Evolutionary conservation across 2,329 filamentous ascomycete species (phyloP), one percentile per base, ranked within the genome.

Genomic region (Talaromyces verruculosus): DNA sequence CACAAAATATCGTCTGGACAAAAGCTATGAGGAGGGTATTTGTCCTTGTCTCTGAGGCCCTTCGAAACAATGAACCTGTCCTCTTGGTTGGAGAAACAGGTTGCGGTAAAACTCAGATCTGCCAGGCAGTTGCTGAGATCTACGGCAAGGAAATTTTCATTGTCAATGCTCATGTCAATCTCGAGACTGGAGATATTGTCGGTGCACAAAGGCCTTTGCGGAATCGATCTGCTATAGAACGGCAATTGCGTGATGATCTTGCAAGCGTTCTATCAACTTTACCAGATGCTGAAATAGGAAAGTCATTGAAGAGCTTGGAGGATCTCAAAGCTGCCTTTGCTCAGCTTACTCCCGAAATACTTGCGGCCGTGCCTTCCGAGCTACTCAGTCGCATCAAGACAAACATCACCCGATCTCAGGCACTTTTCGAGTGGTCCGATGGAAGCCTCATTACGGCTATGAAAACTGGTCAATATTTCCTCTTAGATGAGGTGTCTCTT

Each of bases 111-210:
- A 99, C 95, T 0, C 97, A 94, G 1, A 91, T 99, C 6, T 96
- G 92, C 71, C 95, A 99, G 76, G 85, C 97, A 74, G 85, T 98
- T 63, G 93, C 95, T 2, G 90, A 96, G 73, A 90, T 91, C 3
- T 85, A 92, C 68, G 82, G 84, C 17, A 92, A 90, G 72, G 83
- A 91, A 68, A 82, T 99, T 45, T 89, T 93, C 70, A 95, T 94
- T 71, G 90, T 99, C 73, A 99, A 99, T 75, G 95, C 96, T 2
- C 96, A 99, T 78, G 94, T 98, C 71, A 99, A 99, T 70, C 93
- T 95, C 0, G 96, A 99, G 77, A 98, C 96, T 0, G 94, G 95
- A 17, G 95, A 99, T 77, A 84, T 99, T 11, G 98, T 99, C 70
- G 95, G 95, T 69, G 95, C 95, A 2, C 95, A 99, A 77, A 84